phyloP scores from a whole-genome alignment of 768 basidiomycete genomes.

The Flagelloscypha sp. region DNA sequence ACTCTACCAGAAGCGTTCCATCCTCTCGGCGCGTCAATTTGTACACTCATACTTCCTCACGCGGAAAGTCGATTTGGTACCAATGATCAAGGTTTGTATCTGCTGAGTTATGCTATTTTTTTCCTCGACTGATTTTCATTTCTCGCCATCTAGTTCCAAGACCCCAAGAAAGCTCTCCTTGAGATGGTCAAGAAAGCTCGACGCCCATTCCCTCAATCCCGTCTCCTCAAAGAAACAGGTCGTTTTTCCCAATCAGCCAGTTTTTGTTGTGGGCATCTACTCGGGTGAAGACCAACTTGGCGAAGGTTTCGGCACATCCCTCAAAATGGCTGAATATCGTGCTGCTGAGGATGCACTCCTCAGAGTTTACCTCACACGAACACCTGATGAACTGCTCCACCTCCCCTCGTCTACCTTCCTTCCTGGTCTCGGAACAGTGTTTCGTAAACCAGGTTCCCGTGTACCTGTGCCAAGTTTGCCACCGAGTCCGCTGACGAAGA shows the following conservation, averaged over 20 bases:
- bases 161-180: constrained; percentile 71
- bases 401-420: constrained; percentile 75
- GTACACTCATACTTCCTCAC: constrained; percentile 83
- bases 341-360: constrained; percentile 83
- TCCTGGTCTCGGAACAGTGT: constrained; percentile 43
- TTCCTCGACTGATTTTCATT: no score
- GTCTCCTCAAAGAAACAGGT: constrained; percentile 88
- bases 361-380: constrained; percentile 73
- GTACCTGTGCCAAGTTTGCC: no score
- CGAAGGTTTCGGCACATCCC: constrained; percentile 88
- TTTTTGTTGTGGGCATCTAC: constrained; percentile 94
- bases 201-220: constrained; percentile 62
- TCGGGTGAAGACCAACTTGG: constrained; percentile 79
- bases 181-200: constrained; percentile 66
- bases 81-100: constrained; percentile 73
- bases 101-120: no score
- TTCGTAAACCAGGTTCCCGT: no score
- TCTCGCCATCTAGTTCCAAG: no score
- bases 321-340: constrained; percentile 92
- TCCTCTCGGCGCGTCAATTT: constrained; percentile 81
- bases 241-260: constrained; percentile 82
- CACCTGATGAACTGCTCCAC: constrained; percentile 57
- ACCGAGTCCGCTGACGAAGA: no score
- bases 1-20: constrained; percentile 81
- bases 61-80: constrained; percentile 72